These are phyloP conservation scores for Fusarium drepaniforme DNA, from an alignment of 2,329 filamentous ascomycete species.

Conservation along the genomic window DNA sequence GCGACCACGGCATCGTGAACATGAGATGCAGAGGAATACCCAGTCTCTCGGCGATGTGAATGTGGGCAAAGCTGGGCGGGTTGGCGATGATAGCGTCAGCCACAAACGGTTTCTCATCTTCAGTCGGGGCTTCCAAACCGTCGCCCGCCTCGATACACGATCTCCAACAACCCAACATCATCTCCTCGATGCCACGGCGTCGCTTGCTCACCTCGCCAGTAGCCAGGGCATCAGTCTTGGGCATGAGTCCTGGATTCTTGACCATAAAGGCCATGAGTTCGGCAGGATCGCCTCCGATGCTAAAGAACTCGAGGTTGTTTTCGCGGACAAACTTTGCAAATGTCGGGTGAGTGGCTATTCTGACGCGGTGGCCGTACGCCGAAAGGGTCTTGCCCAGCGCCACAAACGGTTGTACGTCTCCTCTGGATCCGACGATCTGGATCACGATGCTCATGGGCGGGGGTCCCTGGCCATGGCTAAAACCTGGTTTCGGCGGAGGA, in stretches of 20 bases:
- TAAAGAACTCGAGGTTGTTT: conserved; percentile 80
- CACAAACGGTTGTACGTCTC: conserved; percentile 82
- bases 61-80: conserved; percentile 80
- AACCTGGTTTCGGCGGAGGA: conserved; percentile 66
- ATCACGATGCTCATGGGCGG: conserved; percentile 78
- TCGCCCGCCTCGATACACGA: conserved; percentile 86
- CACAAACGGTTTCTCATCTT: conserved; percentile 73
- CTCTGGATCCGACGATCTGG: conserved; percentile 80
- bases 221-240: conserved; percentile 80
- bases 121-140: conserved; percentile 60
- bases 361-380: conserved; percentile 76
- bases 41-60: conserved; percentile 81
- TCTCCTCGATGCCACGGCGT: conserved; percentile 80
- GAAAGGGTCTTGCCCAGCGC: conserved; percentile 75
- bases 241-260: conserved; percentile 88
- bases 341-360: conserved; percentile 77
- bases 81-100: conserved; percentile 87
- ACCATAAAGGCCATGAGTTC: conserved; percentile 92
- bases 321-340: conserved; percentile 78
- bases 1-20: conserved; percentile 97
- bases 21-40: conserved; percentile 85
- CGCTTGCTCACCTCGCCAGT: conserved; percentile 82
- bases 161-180: conserved; percentile 86
- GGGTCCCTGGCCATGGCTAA: conserved; percentile 71
- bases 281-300: conserved; percentile 79